Base-by-base conservation (phyloP, 768 basidiomycete species). In the Mycena crocata region DNA sequence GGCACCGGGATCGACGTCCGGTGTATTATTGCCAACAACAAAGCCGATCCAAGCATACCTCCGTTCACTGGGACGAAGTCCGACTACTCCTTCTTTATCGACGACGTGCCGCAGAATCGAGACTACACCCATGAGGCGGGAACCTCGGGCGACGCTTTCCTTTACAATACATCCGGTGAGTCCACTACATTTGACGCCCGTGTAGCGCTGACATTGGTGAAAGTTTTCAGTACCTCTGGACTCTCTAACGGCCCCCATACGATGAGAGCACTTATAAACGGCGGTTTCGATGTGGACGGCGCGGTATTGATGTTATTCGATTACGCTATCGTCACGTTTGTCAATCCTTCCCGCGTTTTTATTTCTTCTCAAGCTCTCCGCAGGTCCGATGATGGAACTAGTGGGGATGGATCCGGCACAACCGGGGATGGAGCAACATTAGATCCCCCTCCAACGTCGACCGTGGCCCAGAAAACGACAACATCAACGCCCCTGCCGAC, bases 381-480 rank as follows among this genome's bases (percentile, higher is more conserved):
- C 21, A 63, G 62, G 1, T 55, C 35, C 17, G 62, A 55, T 44
- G 62, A 63, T 49, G 62, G 28, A n/a, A 56, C 62, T 4, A 13
- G 39, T 24, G 28, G 3, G 3, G 21, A 45, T 31, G 57, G 57
- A 24, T 7, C 51, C 10, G 32, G 21, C 0, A 21, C 50, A 23
- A 35, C 55, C 34, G 28, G 3, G 3, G 21, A 45, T 31, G 57
- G 57, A 24, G 5, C 45, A 21, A 37, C 32, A 46, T 30, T 23
- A 32, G 34, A 32, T 8, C 57, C 57, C 10, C 14, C 34, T 1
- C 30, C 26, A 42, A 46, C 17, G 2, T 23, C 57, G 21, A 3
- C 58, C 23, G 14, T n/a, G n/a, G n/a, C n/a, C n/a, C n/a, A n/a
- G n/a, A n/a, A n/a, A n/a, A n/a, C n/a, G n/a, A n/a, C n/a, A n/a